Conservation (phyloP, 306 rosid genomes). For the Mimosa bimucronata region DNA sequence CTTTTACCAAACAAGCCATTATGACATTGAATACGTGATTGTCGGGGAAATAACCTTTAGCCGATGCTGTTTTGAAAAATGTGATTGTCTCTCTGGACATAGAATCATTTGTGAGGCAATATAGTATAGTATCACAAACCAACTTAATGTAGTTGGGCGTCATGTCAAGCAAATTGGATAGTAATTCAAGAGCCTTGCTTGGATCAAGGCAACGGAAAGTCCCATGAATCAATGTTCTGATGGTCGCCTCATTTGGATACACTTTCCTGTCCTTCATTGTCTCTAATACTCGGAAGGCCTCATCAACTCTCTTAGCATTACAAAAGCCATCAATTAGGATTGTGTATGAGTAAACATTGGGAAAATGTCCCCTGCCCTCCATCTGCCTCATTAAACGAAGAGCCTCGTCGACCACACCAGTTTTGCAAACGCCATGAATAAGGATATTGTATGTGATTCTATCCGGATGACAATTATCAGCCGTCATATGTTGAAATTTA, state of each 20-base stretch:
- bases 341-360: slow-evolving; percentile 80
- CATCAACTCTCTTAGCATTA: slow-evolving; percentile 73
- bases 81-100: slow-evolving; percentile 58
- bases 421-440: slow-evolving; percentile 78
- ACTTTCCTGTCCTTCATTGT: slow-evolving; percentile 73
- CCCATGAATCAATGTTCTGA: slow-evolving; percentile 83
- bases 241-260: slow-evolving; percentile 69
- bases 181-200: slow-evolving; percentile 60
- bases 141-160: slow-evolving; percentile 51
- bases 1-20: slow-evolving; percentile 72
- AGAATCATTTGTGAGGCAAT: slow-evolving; percentile 64
- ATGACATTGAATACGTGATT: slow-evolving; percentile 58
- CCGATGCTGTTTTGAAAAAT: slow-evolving; percentile 53
- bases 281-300: slow-evolving; percentile 63
- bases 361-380: slow-evolving; percentile 65
- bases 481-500: slow-evolving; percentile 79
- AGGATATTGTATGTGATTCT: slow-evolving; percentile 81
- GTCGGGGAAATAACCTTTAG: slow-evolving; percentile 64
- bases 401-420: slow-evolving; percentile 85
- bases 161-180: slow-evolving; percentile 54
- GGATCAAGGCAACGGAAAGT: slow-evolving; percentile 65
- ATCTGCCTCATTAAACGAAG: slow-evolving; percentile 76
- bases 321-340: slow-evolving; percentile 81
- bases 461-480: slow-evolving; percentile 72
- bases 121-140: slow-evolving; percentile 63